Percentiles rank a stretch among this genome's conserved stretches.
phyloP scores from a whole-genome alignment of 2,329 filamentous ascomycete species.

The Pyrenophora teres region DNA sequence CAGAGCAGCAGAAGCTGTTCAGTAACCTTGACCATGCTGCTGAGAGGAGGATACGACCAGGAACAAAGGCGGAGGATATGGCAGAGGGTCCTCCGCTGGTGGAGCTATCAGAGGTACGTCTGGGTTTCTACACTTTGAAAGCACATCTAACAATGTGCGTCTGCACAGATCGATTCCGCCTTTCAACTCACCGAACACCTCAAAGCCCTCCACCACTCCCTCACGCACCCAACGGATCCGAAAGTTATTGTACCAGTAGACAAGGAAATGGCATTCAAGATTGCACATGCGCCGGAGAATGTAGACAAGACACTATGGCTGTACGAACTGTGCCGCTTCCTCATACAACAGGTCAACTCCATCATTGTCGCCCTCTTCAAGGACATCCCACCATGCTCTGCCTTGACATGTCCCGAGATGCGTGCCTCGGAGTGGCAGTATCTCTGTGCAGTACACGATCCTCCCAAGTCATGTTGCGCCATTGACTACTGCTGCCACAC shows the following conservation, averaged over 20 bases:
- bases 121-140: background rate
- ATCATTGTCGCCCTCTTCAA: constrained; percentile 92
- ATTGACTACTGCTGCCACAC: constrained; percentile 99
- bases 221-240: constrained; percentile 65
- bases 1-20: constrained; percentile 59
- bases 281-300: constrained; percentile 78
- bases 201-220: constrained; percentile 84
- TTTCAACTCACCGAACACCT: constrained; percentile 98
- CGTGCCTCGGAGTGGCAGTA: constrained; percentile 99
- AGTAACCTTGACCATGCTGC: constrained; percentile 72
- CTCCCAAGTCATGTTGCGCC: constrained; percentile 94
- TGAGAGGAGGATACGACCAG: constrained; percentile 84
- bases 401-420: constrained; percentile 94
- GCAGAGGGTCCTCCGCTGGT: constrained; percentile 86
- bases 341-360: constrained; percentile 91
- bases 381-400: constrained; percentile 86
- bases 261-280: constrained; percentile 72
- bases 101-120: constrained; percentile 77
- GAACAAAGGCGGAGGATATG: constrained; percentile 92
- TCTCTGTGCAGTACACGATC: constrained; percentile 94
- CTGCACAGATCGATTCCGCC: constrained; percentile 81
- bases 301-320: constrained; percentile 92
- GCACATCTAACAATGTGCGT: constrained; percentile 21
- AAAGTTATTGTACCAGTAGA: constrained; percentile 72
- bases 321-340: constrained; percentile 95